Conservation (phyloP, 805 yeast genomes). For the Pichia membranifaciens region DNA sequence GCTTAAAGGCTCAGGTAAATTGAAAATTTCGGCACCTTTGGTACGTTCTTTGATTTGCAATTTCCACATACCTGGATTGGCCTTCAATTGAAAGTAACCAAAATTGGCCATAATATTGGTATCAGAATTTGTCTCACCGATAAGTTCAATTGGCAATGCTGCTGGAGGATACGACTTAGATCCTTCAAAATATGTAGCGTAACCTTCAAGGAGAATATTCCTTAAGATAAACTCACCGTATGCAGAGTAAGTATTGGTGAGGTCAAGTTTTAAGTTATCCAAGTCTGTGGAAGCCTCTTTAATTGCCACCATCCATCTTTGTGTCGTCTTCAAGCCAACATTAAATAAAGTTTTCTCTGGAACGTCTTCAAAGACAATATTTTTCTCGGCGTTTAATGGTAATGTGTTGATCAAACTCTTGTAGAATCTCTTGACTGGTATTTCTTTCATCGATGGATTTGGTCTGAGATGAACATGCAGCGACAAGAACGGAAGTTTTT, state of each 20-base stretch:
- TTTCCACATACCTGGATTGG: constrained; percentile 65
- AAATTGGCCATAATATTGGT: constrained; percentile 72
- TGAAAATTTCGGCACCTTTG: constrained; percentile 37
- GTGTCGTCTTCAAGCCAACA: constrained; percentile 53
- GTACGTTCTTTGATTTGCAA: constrained; percentile 40
- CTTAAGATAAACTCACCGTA: constrained; percentile 47
- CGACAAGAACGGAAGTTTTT: constrained; percentile 46
- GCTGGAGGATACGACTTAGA: constrained; percentile 36
- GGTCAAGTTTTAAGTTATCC: constrained; percentile 48
- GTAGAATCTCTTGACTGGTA: constrained; percentile 56
- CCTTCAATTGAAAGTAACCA: constrained; percentile 79
- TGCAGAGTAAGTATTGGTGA: constrained; percentile 33
- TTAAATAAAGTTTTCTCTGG: constrained; percentile 50
- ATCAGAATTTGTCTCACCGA: constrained; percentile 33
- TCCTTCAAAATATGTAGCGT: constrained; percentile 40
- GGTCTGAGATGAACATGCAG: constrained; percentile 58
- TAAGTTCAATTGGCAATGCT: constrained; percentile 46
- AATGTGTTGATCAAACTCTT: constrained; percentile 33
- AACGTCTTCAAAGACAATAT: constrained; percentile 38
- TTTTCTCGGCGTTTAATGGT: constrained; percentile 23
- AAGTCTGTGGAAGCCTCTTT: constrained; percentile 50
- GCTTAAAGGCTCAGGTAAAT: constrained; percentile 22
- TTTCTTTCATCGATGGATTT: constrained; percentile 21
- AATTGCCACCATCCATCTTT: constrained; percentile 61
- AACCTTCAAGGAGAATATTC: constrained; percentile 64